These are phyloP conservation scores for Alopecurus myosuroides DNA, from an alignment of 176 grass and related monocot species.

Conservation along the genomic window DNA sequence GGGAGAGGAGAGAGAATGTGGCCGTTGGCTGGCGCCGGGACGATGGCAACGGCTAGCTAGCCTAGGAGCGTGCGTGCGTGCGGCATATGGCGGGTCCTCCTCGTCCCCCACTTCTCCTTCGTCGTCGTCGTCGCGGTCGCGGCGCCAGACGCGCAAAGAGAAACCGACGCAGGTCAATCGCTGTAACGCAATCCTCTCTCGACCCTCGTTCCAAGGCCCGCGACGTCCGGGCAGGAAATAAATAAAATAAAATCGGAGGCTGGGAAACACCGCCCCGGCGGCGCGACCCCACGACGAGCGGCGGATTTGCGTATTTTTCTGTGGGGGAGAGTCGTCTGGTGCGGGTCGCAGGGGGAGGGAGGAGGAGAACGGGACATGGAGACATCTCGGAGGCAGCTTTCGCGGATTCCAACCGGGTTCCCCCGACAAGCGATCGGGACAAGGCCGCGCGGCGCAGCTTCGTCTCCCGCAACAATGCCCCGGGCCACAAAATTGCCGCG, in stretches of 20 bases:
- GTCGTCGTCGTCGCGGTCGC: not conserved
- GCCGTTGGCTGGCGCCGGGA: constrained; percentile 30
- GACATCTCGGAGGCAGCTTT: not conserved
- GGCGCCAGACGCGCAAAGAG: too few species aligned
- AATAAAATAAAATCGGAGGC: not conserved
- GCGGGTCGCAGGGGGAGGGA: not conserved
- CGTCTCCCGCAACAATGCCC: constrained; percentile 2
- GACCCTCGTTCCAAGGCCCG: not conserved
- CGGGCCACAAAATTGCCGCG: not conserved
- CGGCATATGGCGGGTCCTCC: constrained; percentile 48
- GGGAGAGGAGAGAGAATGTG: constrained; percentile 2
- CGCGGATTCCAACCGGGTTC: constrained; percentile 8
- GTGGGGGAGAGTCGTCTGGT: not conserved
- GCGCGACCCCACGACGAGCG: not conserved
- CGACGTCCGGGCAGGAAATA: not conserved
- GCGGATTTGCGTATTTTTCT: not conserved
- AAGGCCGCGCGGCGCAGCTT: not conserved
- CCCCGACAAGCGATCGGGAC: constrained; percentile 35
- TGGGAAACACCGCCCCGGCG: constrained; percentile 5
- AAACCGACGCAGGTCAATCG: not conserved
- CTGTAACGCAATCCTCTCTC: not conserved
- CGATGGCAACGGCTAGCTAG: constrained; percentile 44
- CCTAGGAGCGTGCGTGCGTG: not conserved
- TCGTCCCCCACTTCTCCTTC: too few species aligned
- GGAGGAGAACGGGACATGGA: not conserved